These are phyloP conservation scores for Polygonum aviculare DNA, from an alignment of 148 eudicot genomes.

Conservation along the genomic window DNA sequence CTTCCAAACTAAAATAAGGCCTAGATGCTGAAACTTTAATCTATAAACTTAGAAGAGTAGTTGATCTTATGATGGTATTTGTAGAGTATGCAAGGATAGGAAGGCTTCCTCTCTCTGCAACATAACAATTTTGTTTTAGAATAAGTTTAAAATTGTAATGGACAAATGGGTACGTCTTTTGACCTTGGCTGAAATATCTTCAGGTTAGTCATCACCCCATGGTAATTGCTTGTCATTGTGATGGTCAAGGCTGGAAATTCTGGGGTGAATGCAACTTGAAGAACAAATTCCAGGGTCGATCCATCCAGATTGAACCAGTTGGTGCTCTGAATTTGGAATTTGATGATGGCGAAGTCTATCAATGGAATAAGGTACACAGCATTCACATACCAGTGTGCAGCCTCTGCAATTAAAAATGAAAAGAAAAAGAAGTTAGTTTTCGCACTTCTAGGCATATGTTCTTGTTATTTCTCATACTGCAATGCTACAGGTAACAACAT, in stretches of 20 bases:
- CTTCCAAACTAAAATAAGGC: too few species aligned
- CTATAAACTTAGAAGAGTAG: background rate
- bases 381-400: background rate
- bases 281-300: constrained; percentile 65
- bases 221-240: constrained; percentile 15
- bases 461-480: background rate
- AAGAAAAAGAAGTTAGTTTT: too few species aligned
- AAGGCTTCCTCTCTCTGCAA: background rate
- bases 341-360: constrained; percentile 66
- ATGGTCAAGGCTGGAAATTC: constrained; percentile 41
- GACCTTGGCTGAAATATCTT: background rate
- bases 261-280: constrained; percentile 62
- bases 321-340: constrained; percentile 56
- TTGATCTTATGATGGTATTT: background rate
- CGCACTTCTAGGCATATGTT: background rate
- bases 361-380: constrained; percentile 57
- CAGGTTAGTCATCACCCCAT: constrained; percentile 73
- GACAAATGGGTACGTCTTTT: background rate
- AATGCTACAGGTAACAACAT: constrained; percentile 68
- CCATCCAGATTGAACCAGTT: constrained; percentile 72
- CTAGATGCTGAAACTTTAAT: background rate
- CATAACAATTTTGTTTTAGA: background rate
- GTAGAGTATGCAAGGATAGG: background rate
- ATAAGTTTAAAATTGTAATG: background rate
- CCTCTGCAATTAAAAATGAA: background rate